Conservation (phyloP, 805 yeast genomes). For the Wickerhamiella brachini region DNA sequence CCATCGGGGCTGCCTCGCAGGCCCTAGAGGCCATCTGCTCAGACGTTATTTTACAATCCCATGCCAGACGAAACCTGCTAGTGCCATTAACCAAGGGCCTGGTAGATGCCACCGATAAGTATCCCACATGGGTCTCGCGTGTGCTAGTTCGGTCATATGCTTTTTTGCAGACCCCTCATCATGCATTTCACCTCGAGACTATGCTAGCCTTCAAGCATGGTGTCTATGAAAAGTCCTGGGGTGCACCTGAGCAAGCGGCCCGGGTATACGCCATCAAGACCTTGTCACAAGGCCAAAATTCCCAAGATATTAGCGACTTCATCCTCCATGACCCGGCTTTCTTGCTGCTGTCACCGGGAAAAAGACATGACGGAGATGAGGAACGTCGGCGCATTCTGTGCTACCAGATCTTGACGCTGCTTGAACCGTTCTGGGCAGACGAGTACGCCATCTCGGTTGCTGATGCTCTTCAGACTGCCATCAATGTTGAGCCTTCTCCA, state of each 20-base stretch:
- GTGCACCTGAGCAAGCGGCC: constrained; percentile 41
- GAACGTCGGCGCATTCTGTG: constrained; percentile 51
- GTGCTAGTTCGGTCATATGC: constrained; percentile 34
- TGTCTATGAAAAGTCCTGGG: constrained; percentile 39
- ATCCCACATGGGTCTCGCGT: constrained; percentile 35
- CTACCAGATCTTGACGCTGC: constrained; percentile 36
- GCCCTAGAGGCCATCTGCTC: constrained; percentile 20
- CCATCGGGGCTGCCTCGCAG: constrained; percentile 20
- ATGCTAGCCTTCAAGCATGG: constrained; percentile 31
- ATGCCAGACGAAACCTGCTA: constrained; percentile 53
- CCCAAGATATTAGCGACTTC: constrained; percentile 13
- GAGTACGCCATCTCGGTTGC: constrained; percentile 20
- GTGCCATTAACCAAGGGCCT: constrained; percentile 43
- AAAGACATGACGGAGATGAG: constrained; percentile 53
- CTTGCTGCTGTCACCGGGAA: constrained; percentile 36
- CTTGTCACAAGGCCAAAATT: constrained; percentile 20
- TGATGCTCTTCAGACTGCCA: constrained; percentile 21
- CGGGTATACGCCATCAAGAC: constrained; percentile 38
- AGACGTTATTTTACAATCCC: constrained; percentile 20
- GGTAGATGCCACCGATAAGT: constrained; percentile 1
- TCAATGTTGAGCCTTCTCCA: constrained; percentile 64
- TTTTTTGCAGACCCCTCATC: constrained; percentile 40
- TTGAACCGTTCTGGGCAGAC: constrained; percentile 24
- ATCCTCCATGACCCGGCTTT: constrained; percentile 28
- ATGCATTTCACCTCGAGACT: constrained; percentile 46